Percentiles rank a stretch among this genome's conserved stretches.
These are phyloP conservation scores for Bremia lactucae DNA, from an alignment of 352 stramenopile species.

Conservation along the genomic window DNA sequence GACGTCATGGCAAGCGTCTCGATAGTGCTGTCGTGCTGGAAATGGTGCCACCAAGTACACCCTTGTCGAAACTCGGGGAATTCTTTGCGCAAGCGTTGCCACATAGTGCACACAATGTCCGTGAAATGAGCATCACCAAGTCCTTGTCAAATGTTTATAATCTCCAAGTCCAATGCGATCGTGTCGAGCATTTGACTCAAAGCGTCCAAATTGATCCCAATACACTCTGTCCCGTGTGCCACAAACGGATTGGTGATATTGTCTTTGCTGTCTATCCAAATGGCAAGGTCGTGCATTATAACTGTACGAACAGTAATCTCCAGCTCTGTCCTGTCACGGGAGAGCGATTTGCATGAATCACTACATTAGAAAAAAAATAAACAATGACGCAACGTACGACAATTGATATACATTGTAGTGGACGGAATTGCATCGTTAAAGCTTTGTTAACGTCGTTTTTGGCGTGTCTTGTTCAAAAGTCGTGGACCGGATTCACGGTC, in stretches of 20 bases:
- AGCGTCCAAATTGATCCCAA: slow-evolving; percentile 78
- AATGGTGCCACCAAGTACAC: slow-evolving; percentile 55
- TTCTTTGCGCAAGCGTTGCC: slow-evolving; percentile 77
- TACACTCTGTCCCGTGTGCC: slow-evolving; percentile 67
- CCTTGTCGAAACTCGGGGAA: slow-evolving; percentile 71
- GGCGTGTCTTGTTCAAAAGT: slow-evolving; percentile 6
- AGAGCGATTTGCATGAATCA: slow-evolving; percentile 58
- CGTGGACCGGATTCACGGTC: slow-evolving; percentile 25
- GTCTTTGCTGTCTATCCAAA: slow-evolving; percentile 84
- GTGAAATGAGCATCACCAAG: slow-evolving; percentile 69
- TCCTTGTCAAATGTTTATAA: slow-evolving; percentile 86
- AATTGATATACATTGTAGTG: too few relatives aligned
- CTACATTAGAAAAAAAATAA: not conserved
- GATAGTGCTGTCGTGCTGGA: slow-evolving; percentile 56
- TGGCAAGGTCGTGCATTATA: slow-evolving; percentile 81
- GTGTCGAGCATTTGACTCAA: slow-evolving; percentile 64
- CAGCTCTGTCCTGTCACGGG: slow-evolving; percentile 73
- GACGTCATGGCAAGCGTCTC: slow-evolving; percentile 68
- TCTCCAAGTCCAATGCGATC: slow-evolving; percentile 80
- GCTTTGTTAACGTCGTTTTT: slow-evolving; percentile 7
- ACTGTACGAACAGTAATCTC: slow-evolving; percentile 79
- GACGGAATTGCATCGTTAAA: too few relatives aligned
- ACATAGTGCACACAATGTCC: slow-evolving; percentile 72
- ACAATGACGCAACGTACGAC: too few relatives aligned
- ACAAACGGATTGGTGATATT: slow-evolving; percentile 83